Percentiles rank a stretch among this genome's conserved stretches.
phyloP scores from a whole-genome alignment of 352 stramenopile genomes.

The Phytophthora pinifolia region DNA sequence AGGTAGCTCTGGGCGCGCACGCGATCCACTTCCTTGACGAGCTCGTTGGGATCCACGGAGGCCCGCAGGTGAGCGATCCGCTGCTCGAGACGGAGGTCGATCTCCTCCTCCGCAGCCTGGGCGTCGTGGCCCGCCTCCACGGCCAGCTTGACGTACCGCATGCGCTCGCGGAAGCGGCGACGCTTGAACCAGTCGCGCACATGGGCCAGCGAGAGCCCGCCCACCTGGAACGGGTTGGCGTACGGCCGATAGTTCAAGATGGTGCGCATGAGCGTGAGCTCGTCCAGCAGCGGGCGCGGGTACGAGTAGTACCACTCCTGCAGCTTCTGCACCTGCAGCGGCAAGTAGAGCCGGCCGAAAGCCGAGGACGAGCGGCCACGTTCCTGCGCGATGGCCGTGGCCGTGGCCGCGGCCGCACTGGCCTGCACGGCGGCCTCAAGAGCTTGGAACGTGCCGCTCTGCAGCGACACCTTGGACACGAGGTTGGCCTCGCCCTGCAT shows the following conservation, averaged over 20 bases:
- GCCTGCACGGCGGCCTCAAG: slow-evolving; percentile 62
- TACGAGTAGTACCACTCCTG: slow-evolving; percentile 88
- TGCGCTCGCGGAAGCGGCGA: slow-evolving; percentile 72
- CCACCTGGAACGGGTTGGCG: slow-evolving; percentile 62
- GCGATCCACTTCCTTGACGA: slow-evolving; percentile 78
- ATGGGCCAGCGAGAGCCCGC: slow-evolving; percentile 62
- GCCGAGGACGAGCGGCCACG: slow-evolving; percentile 52
- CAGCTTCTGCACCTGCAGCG: slow-evolving; percentile 74
- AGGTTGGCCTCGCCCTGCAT: slow-evolving; percentile 85
- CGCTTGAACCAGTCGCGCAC: slow-evolving; percentile 88
- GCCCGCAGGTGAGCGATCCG: slow-evolving; percentile 68
- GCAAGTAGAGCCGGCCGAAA: slow-evolving; percentile 57
- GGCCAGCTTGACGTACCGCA: slow-evolving; percentile 75
- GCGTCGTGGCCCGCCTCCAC: slow-evolving; percentile 64
- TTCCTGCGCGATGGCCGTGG: slow-evolving; percentile 73
- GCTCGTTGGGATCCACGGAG: slow-evolving; percentile 72
- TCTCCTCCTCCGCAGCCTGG: slow-evolving; percentile 70
- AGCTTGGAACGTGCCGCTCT: slow-evolving; percentile 54
- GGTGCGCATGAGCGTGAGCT: slow-evolving; percentile 82
- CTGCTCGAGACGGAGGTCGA: slow-evolving; percentile 76
- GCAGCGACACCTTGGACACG: slow-evolving; percentile 72
- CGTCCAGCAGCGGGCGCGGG: slow-evolving; percentile 69
- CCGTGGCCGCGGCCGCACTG: slow-evolving; percentile 60
- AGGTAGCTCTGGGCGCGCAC: slow-evolving; percentile 63
- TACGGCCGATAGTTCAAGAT: slow-evolving; percentile 84